These are phyloP conservation scores for Lachancea dasiensis DNA, from an alignment of 805 yeast genomes.

Conservation along the genomic window DNA sequence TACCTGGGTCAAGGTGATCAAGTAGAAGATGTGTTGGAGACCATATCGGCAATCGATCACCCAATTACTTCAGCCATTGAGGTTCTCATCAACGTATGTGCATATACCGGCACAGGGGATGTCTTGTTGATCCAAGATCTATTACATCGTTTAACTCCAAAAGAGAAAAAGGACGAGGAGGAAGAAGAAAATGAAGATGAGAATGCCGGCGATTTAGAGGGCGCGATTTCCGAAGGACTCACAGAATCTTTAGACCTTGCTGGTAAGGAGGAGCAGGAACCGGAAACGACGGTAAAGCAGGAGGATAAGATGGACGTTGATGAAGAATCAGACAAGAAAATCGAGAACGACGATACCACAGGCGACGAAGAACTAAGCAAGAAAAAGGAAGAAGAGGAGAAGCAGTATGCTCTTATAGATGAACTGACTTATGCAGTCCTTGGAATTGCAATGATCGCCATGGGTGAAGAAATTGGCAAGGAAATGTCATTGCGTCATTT, in stretches of 20 bases:
- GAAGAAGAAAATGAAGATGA: slow-evolving; percentile 57
- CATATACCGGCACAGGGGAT: slow-evolving; percentile 96
- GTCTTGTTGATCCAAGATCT: slow-evolving; percentile 90
- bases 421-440: slow-evolving; percentile 78
- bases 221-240: slow-evolving; percentile 31
- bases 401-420: slow-evolving; percentile 30
- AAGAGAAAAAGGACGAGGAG: slow-evolving; percentile 53
- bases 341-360: slow-evolving; percentile 31
- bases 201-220: slow-evolving; percentile 33
- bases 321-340: slow-evolving; percentile 23
- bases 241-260: slow-evolving; percentile 23
- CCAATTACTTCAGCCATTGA: slow-evolving; percentile 86
- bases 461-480: slow-evolving; percentile 98
- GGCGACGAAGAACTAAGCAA: slow-evolving; percentile 24
- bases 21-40: slow-evolving; percentile 88
- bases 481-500: slow-evolving; percentile 97
- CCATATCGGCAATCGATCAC: slow-evolving; percentile 91
- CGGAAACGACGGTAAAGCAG: slow-evolving; percentile 34
- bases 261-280: slow-evolving; percentile 26
- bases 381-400: slow-evolving; percentile 28
- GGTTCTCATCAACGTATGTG: slow-evolving; percentile 85
- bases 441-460: slow-evolving; percentile 89
- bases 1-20: slow-evolving; percentile 93
- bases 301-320: slow-evolving; percentile 34
- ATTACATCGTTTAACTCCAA: slow-evolving; percentile 76